phyloP scores from a whole-genome alignment of 305 asterid genomes.

The Solanum hybrid region DNA sequence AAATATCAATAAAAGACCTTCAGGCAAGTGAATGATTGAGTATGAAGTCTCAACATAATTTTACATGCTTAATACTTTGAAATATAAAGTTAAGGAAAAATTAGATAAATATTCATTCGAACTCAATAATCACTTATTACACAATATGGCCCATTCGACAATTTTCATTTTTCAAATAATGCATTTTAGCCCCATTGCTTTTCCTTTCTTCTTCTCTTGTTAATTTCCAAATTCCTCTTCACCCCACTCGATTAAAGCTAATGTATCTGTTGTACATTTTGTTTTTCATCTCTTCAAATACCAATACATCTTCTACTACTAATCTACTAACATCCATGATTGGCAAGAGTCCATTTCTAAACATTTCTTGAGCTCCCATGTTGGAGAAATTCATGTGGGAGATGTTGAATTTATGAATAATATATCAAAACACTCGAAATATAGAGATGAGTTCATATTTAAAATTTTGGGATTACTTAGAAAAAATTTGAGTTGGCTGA shows the following conservation, averaged over 20 bases:
- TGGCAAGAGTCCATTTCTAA: slow-evolving; percentile 45
- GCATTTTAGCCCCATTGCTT: background rate
- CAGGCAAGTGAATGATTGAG: background rate
- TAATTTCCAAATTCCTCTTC: slow-evolving; percentile 39
- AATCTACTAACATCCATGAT: slow-evolving; percentile 39
- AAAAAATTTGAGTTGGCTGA: background rate
- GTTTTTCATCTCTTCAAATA: slow-evolving; percentile 67
- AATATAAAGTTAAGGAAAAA: background rate
- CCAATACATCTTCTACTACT: slow-evolving; percentile 58
- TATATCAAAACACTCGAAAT: background rate
- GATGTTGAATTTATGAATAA: background rate
- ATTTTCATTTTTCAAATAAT: background rate
- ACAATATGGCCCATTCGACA: background rate
- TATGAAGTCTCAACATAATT: background rate
- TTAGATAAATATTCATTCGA: background rate
- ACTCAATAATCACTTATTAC: background rate
- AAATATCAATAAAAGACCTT: background rate
- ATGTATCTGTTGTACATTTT: slow-evolving; percentile 47
- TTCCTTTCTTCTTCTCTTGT: slow-evolving; percentile 17
- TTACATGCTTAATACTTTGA: background rate
- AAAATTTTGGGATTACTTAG: background rate
- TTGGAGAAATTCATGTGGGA: background rate
- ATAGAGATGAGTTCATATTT: background rate
- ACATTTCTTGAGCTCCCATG: slow-evolving; percentile 55
- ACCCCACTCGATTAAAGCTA: slow-evolving; percentile 47